Evolutionary conservation across 23 red algal genomes (phyloP).

Genomic region (Gracilaria domingensis): DNA sequence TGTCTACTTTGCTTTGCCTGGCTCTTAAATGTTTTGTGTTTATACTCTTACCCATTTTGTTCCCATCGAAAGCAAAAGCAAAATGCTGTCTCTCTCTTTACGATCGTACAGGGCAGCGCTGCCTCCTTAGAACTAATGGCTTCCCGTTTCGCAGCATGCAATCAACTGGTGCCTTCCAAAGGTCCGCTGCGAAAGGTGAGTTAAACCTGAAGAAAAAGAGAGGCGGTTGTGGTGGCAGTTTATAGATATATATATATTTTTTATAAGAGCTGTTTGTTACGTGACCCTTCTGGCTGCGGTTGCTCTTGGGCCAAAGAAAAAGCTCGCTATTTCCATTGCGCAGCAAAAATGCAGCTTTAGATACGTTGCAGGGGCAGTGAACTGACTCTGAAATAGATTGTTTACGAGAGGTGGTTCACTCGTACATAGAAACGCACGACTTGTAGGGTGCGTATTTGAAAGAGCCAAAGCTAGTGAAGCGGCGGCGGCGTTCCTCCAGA

Average conservation of each 20-base stretch:
- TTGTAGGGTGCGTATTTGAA: neutral
- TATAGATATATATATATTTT: too few species aligned
- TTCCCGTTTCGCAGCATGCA: too few species aligned
- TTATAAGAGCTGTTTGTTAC: neutral
- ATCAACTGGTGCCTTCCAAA: too few species aligned
- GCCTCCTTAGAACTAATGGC: neutral
- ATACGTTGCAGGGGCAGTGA: neutral
- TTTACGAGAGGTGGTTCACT: neutral
- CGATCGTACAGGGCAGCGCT: neutral
- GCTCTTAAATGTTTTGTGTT: slow-evolving; percentile 28
- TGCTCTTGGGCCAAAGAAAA: neutral
- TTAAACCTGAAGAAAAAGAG: too few species aligned
- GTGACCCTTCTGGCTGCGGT: neutral
- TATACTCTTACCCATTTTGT: neutral
- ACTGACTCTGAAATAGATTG: neutral
- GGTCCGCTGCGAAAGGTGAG: too few species aligned
- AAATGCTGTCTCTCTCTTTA: neutral
- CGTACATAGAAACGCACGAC: neutral
- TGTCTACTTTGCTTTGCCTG: neutral
- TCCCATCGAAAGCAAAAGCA: too few species aligned
- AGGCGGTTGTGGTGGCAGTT: too few species aligned
- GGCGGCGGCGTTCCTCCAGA: neutral
- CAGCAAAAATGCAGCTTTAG: neutral
- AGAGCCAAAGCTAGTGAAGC: neutral
- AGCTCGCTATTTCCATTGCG: neutral